A percentile compares a stretch with the other conserved stretches of the same genome.
These are phyloP conservation scores for Exobasidium cylindrosporum DNA, from an alignment of 1,284 basidiomycete genomes.

Conservation along the genomic window DNA sequence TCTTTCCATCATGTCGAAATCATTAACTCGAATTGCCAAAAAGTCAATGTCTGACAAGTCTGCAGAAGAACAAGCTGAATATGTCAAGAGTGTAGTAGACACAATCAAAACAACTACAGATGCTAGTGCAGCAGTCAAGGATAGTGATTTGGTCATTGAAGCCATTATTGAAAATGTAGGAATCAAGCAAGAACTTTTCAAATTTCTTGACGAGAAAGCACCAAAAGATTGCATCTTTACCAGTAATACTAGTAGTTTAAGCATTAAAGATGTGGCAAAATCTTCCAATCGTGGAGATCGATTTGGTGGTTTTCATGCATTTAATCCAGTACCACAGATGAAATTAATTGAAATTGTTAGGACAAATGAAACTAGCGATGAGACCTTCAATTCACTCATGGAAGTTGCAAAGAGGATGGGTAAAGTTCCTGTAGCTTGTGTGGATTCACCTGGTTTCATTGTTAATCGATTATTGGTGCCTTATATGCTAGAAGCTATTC, in stretches of 20 bases:
- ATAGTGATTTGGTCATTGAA: slow-evolving; percentile 62
- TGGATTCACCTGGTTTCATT: slow-evolving; percentile 60
- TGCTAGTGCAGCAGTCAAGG: slow-evolving; percentile 58
- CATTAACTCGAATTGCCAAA: slow-evolving; percentile 59
- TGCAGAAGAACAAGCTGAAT: slow-evolving; percentile 55
- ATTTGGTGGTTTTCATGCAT: slow-evolving; percentile 61
- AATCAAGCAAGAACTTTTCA: slow-evolving; percentile 62
- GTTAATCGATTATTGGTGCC: slow-evolving; percentile 62
- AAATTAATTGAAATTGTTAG: slow-evolving; percentile 62
- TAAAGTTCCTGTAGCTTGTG: slow-evolving; percentile 62
- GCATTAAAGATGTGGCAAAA: slow-evolving; percentile 61
- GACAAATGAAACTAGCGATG: slow-evolving; percentile 59
- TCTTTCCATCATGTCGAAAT: slow-evolving; percentile 61
- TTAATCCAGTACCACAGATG: slow-evolving; percentile 61
- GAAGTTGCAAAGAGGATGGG: slow-evolving; percentile 60
- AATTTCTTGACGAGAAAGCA: slow-evolving; percentile 60
- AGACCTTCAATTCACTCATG: slow-evolving; percentile 58
- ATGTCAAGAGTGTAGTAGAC: slow-evolving; percentile 57
- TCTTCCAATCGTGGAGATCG: slow-evolving; percentile 34
- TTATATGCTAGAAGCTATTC: slow-evolving; percentile 63
- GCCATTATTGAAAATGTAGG: slow-evolving; percentile 64
- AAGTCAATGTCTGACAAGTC: slow-evolving; percentile 60
- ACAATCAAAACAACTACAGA: slow-evolving; percentile 61
- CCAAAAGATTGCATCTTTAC: slow-evolving; percentile 60
- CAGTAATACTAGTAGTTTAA: slow-evolving; percentile 62